Evolutionary conservation across 768 basidiomycete species (phyloP), one percentile per base, ranked within the genome.

Genomic region (Rhizopogon salebrosus): DNA sequence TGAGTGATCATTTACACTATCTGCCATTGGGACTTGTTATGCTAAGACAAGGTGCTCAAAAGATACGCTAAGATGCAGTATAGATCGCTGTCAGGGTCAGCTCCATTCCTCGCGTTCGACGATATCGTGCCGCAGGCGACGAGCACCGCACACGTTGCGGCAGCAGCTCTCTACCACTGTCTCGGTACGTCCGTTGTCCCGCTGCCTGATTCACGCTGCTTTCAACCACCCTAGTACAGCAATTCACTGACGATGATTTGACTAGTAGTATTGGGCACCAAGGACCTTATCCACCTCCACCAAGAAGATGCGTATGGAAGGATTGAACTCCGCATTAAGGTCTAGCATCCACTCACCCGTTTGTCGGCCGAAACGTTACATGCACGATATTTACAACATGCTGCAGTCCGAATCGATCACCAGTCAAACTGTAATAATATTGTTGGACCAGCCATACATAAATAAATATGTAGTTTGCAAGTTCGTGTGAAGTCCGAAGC

Each of bases 91-190:
- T 77, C 85, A 23, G 70, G 67, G 42, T 66, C 73, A 6, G 65
- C 71, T 14, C 68, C 72, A 14, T 66, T 71, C 51, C 70, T 92
- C 31, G 74, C 69, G 9, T 89, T 92, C 62, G 80, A 86, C 53
- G 75, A 74, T 29, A 75, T 92, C 31, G 85, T 83, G 9, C 89
- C 88, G 9, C 77, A 70, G 56, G 63, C 69, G 40, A 80, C 85
- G 1, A 89, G 85, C 59, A 88, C 85, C 4, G 76, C 80, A 9
- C 88, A 84, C 62, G 86, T 92, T 35, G 91, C 88, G 9, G 84
- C 90, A 8, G 81, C 87, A 14, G 91, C 83, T 4, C 85, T 93
- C 65, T 90, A 93, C 66, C 89, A 93, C 58, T 91, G 89, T 64
- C 75, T 93, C 39, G 89, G 91, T 91, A 54, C 35, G 77, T 65